These are phyloP conservation scores for Aplosporella prunicola DNA, from an alignment of 2,329 filamentous ascomycete genomes.

Conservation along the genomic window DNA sequence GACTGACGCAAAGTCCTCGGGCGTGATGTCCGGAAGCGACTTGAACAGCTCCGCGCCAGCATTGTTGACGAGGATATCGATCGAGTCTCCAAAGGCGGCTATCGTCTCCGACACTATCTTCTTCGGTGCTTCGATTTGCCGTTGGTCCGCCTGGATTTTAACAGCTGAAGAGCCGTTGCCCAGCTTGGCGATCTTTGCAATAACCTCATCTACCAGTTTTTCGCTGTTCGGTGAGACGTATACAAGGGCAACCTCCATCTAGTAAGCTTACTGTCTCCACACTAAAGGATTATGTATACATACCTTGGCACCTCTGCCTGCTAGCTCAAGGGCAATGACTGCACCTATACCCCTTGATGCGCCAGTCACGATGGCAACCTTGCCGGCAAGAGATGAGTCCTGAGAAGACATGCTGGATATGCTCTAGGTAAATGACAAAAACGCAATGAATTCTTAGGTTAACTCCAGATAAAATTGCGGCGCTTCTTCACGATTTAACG, in stretches of 20 bases:
- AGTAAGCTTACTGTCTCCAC: not conserved
- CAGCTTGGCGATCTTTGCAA: constrained; percentile 25
- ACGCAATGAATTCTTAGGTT: too few species aligned
- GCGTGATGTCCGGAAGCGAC: constrained; percentile 30
- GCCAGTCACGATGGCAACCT: constrained; percentile 41
- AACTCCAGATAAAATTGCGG: too few species aligned
- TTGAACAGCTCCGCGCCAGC: constrained; percentile 25
- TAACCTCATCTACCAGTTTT: constrained; percentile 23
- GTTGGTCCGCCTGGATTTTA: constrained; percentile 33
- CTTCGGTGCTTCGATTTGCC: constrained; percentile 22
- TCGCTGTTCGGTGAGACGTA: constrained; percentile 34
- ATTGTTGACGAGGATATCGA: constrained; percentile 38
- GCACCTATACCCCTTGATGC: constrained; percentile 43
- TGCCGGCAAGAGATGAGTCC: constrained; percentile 18
- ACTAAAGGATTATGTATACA: constrained; percentile 1
- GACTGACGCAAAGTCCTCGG: constrained; percentile 44
- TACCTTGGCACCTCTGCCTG: constrained; percentile 37
- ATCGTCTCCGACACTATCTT: constrained; percentile 29
- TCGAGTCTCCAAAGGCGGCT: constrained; percentile 28
- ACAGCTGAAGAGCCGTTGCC: constrained; percentile 29
- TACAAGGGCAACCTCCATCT: constrained; percentile 32
- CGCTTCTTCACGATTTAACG: too few species aligned
- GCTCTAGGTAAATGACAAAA: too few species aligned
- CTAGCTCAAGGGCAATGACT: constrained; percentile 40
- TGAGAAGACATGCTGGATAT: not conserved